Evolutionary conservation across 2,329 filamentous ascomycete genomes (phyloP), one percentile per base, ranked within the genome.

Genomic region (Metarhizium rileyi): DNA sequence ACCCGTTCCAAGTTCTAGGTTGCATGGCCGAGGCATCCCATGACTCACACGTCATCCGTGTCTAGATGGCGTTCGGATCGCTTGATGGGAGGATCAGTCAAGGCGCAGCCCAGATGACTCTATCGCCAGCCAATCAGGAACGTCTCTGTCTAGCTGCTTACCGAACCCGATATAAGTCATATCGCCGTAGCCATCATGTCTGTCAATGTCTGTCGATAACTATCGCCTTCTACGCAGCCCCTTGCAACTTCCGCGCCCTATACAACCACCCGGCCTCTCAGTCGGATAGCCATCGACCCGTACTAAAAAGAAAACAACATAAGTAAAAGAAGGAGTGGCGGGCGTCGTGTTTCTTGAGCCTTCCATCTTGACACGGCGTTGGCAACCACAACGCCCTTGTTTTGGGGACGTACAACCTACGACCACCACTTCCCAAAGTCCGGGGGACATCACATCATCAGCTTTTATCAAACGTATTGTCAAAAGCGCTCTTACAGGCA

Each of bases 81-180:
- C 38, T 23, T 20, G 16, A 22, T 22, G n/a, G 36, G 38, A 42
- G 10, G 20, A 7, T 12, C 20, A 5, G 22, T 12, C 38, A 42
- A 42, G 38, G 38, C 20, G 38, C 38, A 42, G 22, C 50, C 53
- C 56, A 46, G 48, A 58, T 59, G 57, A 59, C 57, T 58, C 56
- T 50, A 44, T 43, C 48, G 27, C 27, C 26, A 26, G 33, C 57
- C 56, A 59, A 58, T 59, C 55, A 57, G 42, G 51, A 40, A 42
- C 40, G n/a, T 3, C 9, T 7, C 26, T 12, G 25, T 16, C n/a
- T 27, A 4, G 5, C 23, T 20, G 12, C 25, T 20, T n/a, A 27
- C 20, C n/a, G 35, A 23, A 22, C 35, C 16, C 38, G 47, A 44
- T 49, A 49, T 49, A 49, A 49, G 30, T 49, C 47, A n/a, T n/a